A percentile compares a stretch with the other conserved stretches of the same genome.
Conservation (phyloP, 768 basidiomycete species). For the Leucocoprinus leucothites region DNA sequence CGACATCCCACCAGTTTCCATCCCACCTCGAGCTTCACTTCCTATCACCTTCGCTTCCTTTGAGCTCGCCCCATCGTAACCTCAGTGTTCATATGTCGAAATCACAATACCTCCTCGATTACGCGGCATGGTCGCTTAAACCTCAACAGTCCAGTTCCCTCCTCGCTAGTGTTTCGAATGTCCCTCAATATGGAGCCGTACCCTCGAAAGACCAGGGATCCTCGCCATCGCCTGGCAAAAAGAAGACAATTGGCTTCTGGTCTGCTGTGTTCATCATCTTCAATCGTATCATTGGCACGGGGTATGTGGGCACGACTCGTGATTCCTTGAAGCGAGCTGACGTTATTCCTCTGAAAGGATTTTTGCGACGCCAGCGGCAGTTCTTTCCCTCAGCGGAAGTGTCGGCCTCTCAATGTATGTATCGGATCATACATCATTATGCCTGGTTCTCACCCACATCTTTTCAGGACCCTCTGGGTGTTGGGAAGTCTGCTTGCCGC, state of each 20-base stretch:
- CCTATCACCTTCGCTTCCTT: too few species aligned
- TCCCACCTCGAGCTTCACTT: too few species aligned
- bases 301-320: constrained; percentile 16
- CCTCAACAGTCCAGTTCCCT: too few species aligned
- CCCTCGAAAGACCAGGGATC: too few species aligned
- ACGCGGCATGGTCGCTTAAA: background rate
- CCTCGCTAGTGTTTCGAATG: too few species aligned
- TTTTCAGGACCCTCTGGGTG: constrained; percentile 40
- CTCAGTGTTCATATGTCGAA: too few species aligned
- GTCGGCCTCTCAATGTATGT: constrained; percentile 38
- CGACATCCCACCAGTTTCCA: too few species aligned
- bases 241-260: constrained; percentile 21
- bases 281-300: constrained; percentile 36
- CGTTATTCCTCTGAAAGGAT: too few species aligned
- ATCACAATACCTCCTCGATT: background rate
- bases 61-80: too few species aligned
- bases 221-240: background rate
- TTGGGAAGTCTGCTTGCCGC: constrained; percentile 37
- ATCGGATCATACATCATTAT: background rate
- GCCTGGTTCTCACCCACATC: constrained; percentile 14
- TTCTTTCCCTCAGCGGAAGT: constrained; percentile 35
- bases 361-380: constrained; percentile 40
- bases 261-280: constrained; percentile 36
- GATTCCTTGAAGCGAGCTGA: constrained; percentile 17
- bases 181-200: too few species aligned